Conservation (phyloP, 2,329 filamentous ascomycete species). For the Phaeosphaeriaceae sp. region DNA sequence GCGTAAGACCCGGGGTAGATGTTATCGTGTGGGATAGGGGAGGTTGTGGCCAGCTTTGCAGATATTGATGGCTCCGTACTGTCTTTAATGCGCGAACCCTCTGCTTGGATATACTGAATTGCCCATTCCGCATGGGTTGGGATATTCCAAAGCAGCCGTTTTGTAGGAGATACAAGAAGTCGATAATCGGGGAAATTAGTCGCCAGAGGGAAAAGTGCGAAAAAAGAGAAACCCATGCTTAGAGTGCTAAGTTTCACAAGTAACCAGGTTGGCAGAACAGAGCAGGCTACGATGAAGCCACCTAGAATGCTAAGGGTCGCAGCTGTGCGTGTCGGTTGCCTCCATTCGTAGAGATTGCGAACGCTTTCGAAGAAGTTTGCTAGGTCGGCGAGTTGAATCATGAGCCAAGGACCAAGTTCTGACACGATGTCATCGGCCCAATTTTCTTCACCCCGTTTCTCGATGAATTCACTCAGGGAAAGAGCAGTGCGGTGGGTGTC, state of each 20-base stretch:
- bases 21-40: slow-evolving; percentile 16
- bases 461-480: slow-evolving; percentile 45
- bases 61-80: neutral
- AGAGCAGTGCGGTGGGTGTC: slow-evolving; percentile 39
- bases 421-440: slow-evolving; percentile 43
- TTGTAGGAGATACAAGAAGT: slow-evolving; percentile 44
- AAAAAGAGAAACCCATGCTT: slow-evolving; percentile 38
- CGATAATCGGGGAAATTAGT: slow-evolving; percentile 44
- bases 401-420: slow-evolving; percentile 40
- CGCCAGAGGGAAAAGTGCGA: slow-evolving; percentile 44
- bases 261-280: slow-evolving; percentile 33
- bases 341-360: slow-evolving; percentile 51
- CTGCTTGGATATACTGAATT: slow-evolving; percentile 40
- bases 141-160: slow-evolving; percentile 47
- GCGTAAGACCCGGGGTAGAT: slow-evolving; percentile 27
- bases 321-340: slow-evolving; percentile 36
- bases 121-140: slow-evolving; percentile 48
- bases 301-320: slow-evolving; percentile 31
- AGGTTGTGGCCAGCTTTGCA: neutral
- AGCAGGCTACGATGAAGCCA: slow-evolving; percentile 24
- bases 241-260: slow-evolving; percentile 40
- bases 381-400: slow-evolving; percentile 45
- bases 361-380: slow-evolving; percentile 44
- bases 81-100: slow-evolving; percentile 22
- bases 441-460: slow-evolving; percentile 44